Evolutionary conservation across 345 rosid species (phyloP).

Genomic region (Melaleuca alternifolia): DNA sequence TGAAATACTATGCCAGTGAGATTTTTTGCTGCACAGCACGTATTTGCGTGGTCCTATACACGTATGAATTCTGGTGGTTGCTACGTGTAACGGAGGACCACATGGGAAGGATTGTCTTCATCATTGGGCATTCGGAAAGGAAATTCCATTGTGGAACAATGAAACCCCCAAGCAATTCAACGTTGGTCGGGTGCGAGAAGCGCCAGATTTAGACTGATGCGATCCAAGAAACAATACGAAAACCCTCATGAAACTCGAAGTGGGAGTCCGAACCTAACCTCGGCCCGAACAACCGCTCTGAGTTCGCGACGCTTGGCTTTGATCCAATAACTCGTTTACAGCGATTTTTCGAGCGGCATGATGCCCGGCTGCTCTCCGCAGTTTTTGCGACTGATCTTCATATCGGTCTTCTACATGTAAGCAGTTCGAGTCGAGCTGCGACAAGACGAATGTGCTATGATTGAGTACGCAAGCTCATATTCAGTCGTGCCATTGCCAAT

Average conservation of each 20-base stretch:
- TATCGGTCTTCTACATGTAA: neutral
- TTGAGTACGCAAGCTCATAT: no score
- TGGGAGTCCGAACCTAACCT: neutral
- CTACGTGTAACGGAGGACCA: neutral
- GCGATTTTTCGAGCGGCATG: neutral
- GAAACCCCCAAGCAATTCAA: neutral
- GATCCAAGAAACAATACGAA: neutral
- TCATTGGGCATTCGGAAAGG: neutral
- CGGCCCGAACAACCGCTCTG: neutral
- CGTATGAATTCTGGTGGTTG: neutral
- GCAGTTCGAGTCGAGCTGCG: neutral
- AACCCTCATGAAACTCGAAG: neutral
- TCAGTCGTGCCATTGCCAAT: neutral
- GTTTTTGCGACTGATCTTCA: neutral
- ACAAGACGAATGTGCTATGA: neutral
- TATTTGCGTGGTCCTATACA: neutral
- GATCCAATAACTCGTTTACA: neutral
- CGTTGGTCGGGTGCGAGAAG: neutral
- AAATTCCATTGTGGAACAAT: neutral
- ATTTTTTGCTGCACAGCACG: neutral
- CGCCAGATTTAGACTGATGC: neutral
- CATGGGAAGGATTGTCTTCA: neutral
- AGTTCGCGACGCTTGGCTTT: neutral
- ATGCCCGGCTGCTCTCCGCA: neutral
- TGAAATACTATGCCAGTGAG: neutral